Evolutionary conservation across 129 eudicot species (phyloP), one percentile per base, ranked within the genome.

Genomic region (Glebionis coronaria): DNA sequence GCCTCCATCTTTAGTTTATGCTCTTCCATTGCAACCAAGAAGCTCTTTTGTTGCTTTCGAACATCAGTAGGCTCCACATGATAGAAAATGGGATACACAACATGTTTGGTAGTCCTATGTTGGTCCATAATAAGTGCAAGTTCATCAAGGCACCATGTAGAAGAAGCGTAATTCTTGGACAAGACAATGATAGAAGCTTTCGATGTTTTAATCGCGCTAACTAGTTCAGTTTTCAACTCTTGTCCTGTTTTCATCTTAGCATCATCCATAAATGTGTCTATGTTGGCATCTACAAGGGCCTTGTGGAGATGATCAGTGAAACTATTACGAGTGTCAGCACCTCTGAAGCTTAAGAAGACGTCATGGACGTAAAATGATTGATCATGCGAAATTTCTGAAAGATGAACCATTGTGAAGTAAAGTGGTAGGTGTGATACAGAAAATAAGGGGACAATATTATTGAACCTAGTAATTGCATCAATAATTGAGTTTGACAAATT

Each of bases 281-380:
- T 61, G 16, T 6, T 31, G 66, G 66, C 66, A 35, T 61, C 61
- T 49, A 5, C 2, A 21, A 53, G 61, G 21, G 63, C 27, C 28
- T 68, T 53, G 72, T 53, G 16, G 52, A 68, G 72, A 18, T 68
- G 72, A 67, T 68, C 72, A 4, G 62, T 68, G 72, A 68, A 68
- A 53, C 14, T 56, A 16, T 52, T 16, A 68, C 72, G 72, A 53
- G 72, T 68, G 62, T 68, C 62, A 8, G 46, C 14, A 12, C 72
- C 72, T 68, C 72, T 53, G 9, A 68, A 68, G 38, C 72, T 68
- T 16, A 68, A 5, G 31, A 68, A 68, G 16, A 68, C 52, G 18
- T 68, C 62, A 13, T 49, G 52, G 31, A 12, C 20, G 20, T 38
- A 9, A 67, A 27, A n/a, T 50, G 10, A 12, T 12, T 16, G 18